Evolutionary conservation across 1,139 yeast genomes (phyloP), one percentile per base, ranked within the genome.

Genomic region (Pichia sp.): DNA sequence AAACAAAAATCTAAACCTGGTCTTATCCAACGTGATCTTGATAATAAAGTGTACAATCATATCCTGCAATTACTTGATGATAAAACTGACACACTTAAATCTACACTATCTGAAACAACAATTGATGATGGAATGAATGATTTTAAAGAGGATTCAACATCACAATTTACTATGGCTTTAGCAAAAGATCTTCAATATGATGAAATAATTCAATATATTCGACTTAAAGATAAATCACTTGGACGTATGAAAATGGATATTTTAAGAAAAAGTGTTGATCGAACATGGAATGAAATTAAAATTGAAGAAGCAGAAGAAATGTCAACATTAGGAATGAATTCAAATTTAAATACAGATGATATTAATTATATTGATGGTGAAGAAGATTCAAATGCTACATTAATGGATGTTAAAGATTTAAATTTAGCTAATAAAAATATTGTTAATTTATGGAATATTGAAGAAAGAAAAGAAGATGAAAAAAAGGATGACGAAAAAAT

Each of bases 401-500:
- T 85, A 48, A 78, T 86, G 84, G 78, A 74, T 2, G 78, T 69
- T 2, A 66, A 66, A 35, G 83, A 80, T 46, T 55, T 68, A 4
- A 88, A 87, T 54, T 68, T 75, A 4, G 72, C 86, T 64, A 89
- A 89, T 59, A 85, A 80, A 55, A 76, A 83, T 21, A 83, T 88
- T 2, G 83, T 82, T 0, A 72, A 78, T 15, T 62, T 79, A 38
- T 88, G 96, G 96, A 71, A 69, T 11, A 4, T 15, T 31, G 3
- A 35, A 34, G 19, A 41, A 35, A n/a, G 44, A 38, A 35, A 48
- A 6, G 28, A 48, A 38, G 45, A 38, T 8, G 49, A 46, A 16
- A 26, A 33, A 34, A 16, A 24, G 6, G 28, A 16, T 9, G 41
- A 49, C 20, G 54, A 39, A 20, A 59, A 52, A 23, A 51, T 57